Conservation (phyloP, 2,329 filamentous ascomycete genomes). For the Tolypocladium tundrense region DNA sequence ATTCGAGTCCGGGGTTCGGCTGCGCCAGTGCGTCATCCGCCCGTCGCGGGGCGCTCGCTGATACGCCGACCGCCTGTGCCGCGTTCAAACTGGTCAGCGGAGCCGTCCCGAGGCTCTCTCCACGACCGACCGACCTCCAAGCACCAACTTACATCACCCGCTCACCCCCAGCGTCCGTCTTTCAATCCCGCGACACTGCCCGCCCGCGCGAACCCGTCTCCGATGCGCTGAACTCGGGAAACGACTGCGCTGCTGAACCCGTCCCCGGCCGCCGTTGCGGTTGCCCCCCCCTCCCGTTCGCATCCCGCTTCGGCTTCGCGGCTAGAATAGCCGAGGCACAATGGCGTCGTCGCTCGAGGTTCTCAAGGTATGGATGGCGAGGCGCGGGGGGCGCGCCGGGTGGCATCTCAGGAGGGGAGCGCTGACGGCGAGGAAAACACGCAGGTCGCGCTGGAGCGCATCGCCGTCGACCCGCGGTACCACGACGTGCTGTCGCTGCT, state of each 20-base stretch:
- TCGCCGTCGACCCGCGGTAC: constrained; percentile 74
- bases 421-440: neutral
- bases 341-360: constrained; percentile 12
- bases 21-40: neutral
- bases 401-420: neutral
- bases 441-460: constrained; percentile 60
- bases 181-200: neutral
- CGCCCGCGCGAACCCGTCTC: neutral
- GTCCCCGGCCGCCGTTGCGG: neutral
- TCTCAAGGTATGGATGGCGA: constrained; percentile 11
- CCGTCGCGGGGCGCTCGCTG: neutral
- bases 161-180: neutral
- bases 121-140: neutral
- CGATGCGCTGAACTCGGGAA: neutral
- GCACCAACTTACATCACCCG: neutral
- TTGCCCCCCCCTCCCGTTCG: neutral
- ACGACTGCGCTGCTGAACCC: neutral
- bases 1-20: neutral
- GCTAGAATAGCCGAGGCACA: constrained; percentile 5
- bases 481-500: constrained; percentile 75
- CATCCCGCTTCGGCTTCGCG: neutral
- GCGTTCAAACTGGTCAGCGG: neutral
- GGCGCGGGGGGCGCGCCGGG: neutral
- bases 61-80: neutral
- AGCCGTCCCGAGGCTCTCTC: neutral